Base-by-base conservation (phyloP, 768 basidiomycete genomes). In the Epithele typhae region DNA sequence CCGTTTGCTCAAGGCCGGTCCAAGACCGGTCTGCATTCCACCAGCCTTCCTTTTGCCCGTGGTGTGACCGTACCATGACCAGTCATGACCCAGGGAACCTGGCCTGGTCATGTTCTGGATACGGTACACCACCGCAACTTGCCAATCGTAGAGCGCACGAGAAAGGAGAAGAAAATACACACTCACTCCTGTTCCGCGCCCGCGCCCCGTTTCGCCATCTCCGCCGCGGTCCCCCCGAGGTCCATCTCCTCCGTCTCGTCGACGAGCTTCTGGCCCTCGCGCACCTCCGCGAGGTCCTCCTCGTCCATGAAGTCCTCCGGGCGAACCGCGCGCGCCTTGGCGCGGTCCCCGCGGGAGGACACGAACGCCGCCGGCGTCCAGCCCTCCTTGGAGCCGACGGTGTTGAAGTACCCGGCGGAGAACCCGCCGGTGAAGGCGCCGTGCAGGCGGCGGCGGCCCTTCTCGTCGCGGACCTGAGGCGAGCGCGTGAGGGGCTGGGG, bases 281-380 rank as follows among this genome's bases (percentile, higher is more conserved):
- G 79, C 49, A 87, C 64, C 51, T 91, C 91, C 37, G 87, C 82
- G 14, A 97, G 70, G 63, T 98, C 96, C 67, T 99, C 96, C 35
- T 97, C 96, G 68, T 99, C 96, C 96, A 99, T 98, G 62, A 91
- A 98, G 62, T 96, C 92, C 65, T 95, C 91, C 0, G 92, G 85
- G 25, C 76, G 75, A n/a, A 74, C 67, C 2, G 66, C 68, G 56
- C 78, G 74, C 55, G 77, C 65, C 62, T 84, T 84, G 37, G 79
- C 79, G 39, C 93, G 79, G 36, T 89, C 86, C 23, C 62, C 66
- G 25, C 93, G 78, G 6, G 94, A 96, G 0, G 95, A 97, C 12
- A 89, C 82, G 65, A 98, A 99, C 2, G 90, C 89, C 25, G 87
- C 78, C 0, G 96, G 96, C 7, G 91, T 65, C 93, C 94, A 99